These are phyloP conservation scores for Magnolia officinalis DNA, from an alignment of 164 flowering plant species.

Conservation along the genomic window DNA sequence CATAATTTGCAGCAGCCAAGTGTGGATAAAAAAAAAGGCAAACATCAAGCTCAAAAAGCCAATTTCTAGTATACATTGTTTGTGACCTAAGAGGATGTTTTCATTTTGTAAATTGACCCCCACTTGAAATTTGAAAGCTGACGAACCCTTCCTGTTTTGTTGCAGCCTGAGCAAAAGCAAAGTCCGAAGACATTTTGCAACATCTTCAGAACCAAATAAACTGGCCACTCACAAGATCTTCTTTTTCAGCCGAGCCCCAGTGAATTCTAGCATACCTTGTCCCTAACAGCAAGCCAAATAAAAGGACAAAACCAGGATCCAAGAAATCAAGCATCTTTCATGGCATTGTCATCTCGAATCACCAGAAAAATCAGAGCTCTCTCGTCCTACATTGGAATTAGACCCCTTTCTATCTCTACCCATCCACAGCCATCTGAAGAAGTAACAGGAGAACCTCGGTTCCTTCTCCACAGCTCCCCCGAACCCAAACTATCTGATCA, in stretches of 20 bases:
- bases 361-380: constrained; percentile 7
- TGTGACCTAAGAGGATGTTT: neutral
- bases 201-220: neutral
- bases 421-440: constrained; percentile 7
- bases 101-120: neutral
- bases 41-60: neutral
- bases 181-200: no score
- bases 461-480: constrained; percentile 8
- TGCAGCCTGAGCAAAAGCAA: neutral
- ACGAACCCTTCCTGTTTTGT: neutral
- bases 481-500: constrained; percentile 4
- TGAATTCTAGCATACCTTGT: neutral
- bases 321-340: neutral
- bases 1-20: neutral
- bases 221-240: neutral
- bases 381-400: neutral
- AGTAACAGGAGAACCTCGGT: constrained; percentile 3
- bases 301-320: neutral
- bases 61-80: no score
- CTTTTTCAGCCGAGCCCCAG: neutral
- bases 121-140: neutral
- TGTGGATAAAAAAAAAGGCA: neutral
- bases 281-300: neutral
- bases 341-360: constrained; percentile 9
- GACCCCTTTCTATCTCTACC: constrained; percentile 1